Evolutionary conservation across 1,139 yeast genomes (phyloP).

Genomic region (Starmera stellimalicola): DNA sequence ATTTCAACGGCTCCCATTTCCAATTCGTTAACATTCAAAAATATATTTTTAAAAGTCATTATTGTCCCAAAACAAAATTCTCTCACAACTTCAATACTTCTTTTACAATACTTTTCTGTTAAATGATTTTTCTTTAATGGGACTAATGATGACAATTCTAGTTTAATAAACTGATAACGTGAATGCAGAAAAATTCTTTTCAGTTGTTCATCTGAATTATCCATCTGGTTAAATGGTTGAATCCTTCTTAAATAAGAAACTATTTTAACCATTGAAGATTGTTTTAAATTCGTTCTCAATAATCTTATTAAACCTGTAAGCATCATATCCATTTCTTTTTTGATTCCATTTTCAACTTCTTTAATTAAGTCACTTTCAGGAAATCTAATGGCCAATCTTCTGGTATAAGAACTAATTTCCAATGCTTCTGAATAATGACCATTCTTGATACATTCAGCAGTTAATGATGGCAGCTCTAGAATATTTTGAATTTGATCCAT

Average conservation of each 20-base stretch:
- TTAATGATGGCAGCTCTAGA: constrained; percentile 73
- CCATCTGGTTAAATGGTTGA: constrained; percentile 33
- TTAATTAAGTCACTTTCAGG: constrained; percentile 50
- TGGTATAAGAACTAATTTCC: constrained; percentile 64
- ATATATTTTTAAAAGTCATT: constrained; percentile 55
- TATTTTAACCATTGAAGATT: constrained; percentile 68
- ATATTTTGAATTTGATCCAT: constrained; percentile 70
- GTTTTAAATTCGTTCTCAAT: constrained; percentile 67
- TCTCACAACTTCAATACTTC: constrained; percentile 74
- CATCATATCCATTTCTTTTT: constrained; percentile 54
- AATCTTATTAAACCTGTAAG: constrained; percentile 56
- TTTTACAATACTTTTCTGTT: constrained; percentile 57
- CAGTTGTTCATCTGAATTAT: constrained; percentile 23
- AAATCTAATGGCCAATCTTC: constrained; percentile 59
- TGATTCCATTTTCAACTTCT: constrained; percentile 45
- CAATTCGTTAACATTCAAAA: constrained; percentile 29
- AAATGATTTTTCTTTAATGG: constrained; percentile 40
- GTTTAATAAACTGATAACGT: constrained; percentile 48
- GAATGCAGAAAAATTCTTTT: constrained; percentile 44
- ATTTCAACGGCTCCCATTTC: constrained; percentile 17
- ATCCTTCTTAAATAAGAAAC: constrained; percentile 66
- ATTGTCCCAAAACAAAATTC: constrained; percentile 73
- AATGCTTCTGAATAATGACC: constrained; percentile 89
- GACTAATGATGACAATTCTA: constrained; percentile 46
- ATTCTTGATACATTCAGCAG: constrained; percentile 72